A percentile compares a stretch with the other conserved stretches of the same genome.
These are phyloP conservation scores for Colletotrichum gloeosporioides DNA, from an alignment of 2,329 filamentous ascomycete genomes.

Conservation along the genomic window DNA sequence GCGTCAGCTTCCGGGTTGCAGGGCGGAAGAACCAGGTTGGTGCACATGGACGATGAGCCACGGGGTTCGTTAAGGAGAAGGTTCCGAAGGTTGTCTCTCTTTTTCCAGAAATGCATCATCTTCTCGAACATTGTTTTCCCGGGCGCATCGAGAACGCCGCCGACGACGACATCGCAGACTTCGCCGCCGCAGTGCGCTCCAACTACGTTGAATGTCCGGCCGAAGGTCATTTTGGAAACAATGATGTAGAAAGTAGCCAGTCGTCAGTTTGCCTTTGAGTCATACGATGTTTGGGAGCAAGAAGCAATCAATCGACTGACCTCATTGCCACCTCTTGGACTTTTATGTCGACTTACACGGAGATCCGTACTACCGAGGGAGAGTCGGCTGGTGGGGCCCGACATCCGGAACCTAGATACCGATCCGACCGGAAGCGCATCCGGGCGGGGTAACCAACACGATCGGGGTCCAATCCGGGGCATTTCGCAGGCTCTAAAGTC, in stretches of 20 bases:
- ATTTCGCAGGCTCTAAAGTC: not conserved
- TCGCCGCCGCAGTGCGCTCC: constrained; percentile 44
- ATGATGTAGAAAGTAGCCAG: rapidly evolving
- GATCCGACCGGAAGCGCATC: not conserved
- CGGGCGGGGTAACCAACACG: not conserved
- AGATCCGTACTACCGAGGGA: not conserved
- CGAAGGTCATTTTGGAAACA: not conserved
- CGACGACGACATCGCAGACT: constrained; percentile 53
- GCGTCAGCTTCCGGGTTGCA: constrained; percentile 49
- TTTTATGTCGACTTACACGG: not conserved
- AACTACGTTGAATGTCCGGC: constrained; percentile 33
- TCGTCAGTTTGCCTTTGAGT: not conserved
- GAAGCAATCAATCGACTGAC: not conserved
- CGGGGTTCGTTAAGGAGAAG: constrained; percentile 52
- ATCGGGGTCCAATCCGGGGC: not conserved
- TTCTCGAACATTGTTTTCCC: constrained; percentile 54
- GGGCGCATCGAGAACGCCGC: constrained; percentile 48
- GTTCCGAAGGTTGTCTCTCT: constrained; percentile 44
- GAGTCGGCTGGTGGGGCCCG: not conserved
- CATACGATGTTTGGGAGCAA: no score
- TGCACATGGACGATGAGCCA: constrained; percentile 43
- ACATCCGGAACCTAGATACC: not conserved
- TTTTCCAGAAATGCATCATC: constrained; percentile 43
- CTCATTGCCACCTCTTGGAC: not conserved
- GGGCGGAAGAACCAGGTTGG: constrained; percentile 45